Evolutionary conservation across 495 filamentous ascomycete species (phyloP), one percentile per base, ranked within the genome.

Genomic region (Lasiosphaeriaceae sp.): DNA sequence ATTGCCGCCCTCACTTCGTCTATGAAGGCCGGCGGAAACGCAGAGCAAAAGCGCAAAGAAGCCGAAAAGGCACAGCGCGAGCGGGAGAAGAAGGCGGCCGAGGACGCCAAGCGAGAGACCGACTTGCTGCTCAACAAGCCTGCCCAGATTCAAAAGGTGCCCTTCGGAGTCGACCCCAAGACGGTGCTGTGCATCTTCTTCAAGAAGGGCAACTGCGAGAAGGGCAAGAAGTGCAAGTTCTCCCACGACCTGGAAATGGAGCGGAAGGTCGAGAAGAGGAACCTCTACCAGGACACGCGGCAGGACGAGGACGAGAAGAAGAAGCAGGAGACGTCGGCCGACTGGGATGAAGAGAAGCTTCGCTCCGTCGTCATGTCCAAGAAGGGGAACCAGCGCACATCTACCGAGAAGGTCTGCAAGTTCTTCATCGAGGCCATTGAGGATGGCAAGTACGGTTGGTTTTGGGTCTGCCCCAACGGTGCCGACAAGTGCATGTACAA

Each of bases 341-440:
- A 96, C 62, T 99, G 94, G 94, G 93, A 97, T 71, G 94, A 97
- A 68, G 94, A 92, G 74, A 97, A 97, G 74, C 75, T 99, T 55
- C 85, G 88, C 54, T 86, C 85, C 58, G 94, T 97, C 47, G 88
- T 99, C 34, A 61, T 92, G 66, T 93, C 88, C 66, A 99, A 97
- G 77, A 95, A 97, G 68, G 94, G 94, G 14, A 99, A 99, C 77
- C 94, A 94, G 52, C 83, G 87, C 64, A 96, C 93, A 43, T 91
- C 90, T 8, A 99, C 94, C 57, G 94, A 99, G 65, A 99, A 96
- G 73, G 92, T 97, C 55, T 99, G 94, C 88, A 99, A 97, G 75
- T 96, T 77, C 79, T 99, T 99, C 74, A 94, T 97, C 72, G 90
- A 95, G 56, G 94, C 94, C 2, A 92, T 99, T 52, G 94, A 99